Conservation (phyloP, 164 flowering plant species). For the Vitis rupestris region DNA sequence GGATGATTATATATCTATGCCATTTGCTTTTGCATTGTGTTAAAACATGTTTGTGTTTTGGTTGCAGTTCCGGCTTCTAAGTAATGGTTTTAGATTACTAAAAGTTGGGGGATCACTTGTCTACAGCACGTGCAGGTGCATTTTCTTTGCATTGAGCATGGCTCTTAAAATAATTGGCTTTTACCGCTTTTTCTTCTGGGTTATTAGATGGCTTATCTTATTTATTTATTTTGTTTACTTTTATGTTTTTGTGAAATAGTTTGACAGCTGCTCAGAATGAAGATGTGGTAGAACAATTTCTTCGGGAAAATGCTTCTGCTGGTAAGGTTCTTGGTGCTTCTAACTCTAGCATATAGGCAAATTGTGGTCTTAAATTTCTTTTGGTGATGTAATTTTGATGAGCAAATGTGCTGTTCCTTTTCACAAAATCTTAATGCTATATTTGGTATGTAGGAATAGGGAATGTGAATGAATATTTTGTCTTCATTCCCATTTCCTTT, state of each 20-base stretch:
- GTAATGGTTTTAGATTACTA: conserved; percentile 79
- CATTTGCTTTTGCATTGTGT: neutral
- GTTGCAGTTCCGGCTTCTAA: conserved; percentile 69
- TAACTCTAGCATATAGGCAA: neutral
- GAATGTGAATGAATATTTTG: too few species aligned
- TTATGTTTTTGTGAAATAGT: conserved; percentile 32
- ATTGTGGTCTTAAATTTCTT: neutral
- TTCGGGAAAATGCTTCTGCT: conserved; percentile 59
- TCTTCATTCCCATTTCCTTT: too few species aligned
- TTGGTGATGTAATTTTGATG: neutral
- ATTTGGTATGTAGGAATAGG: neutral
- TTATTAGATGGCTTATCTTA: neutral
- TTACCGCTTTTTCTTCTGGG: neutral
- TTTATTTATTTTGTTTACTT: neutral
- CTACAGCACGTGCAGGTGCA: conserved; percentile 96
- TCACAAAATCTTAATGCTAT: neutral
- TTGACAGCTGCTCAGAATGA: conserved; percentile 90
- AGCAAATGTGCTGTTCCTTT: neutral
- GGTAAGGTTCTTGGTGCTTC: conserved; percentile 37
- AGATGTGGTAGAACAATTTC: conserved; percentile 74
- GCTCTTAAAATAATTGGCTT: neutral
- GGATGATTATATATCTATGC: neutral
- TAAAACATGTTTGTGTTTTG: conserved; percentile 1
- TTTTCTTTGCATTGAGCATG: neutral
- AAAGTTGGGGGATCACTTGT: conserved; percentile 83